Evolutionary conservation across 2,329 filamentous ascomycete species (phyloP), one percentile per base, ranked within the genome.

Genomic region (Sarocladium oryzae): DNA sequence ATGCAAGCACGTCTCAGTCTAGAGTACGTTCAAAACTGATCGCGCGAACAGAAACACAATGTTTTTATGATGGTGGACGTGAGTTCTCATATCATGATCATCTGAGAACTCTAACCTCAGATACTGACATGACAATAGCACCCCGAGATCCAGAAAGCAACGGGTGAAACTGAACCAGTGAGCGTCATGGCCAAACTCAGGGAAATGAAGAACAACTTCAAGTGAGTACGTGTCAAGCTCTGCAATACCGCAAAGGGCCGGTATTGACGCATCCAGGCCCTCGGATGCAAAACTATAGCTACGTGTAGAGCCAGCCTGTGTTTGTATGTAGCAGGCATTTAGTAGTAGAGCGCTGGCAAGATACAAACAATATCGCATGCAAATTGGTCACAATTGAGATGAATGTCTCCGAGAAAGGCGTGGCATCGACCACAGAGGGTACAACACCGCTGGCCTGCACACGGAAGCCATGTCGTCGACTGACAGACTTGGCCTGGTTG

Each of bases 51-150:
- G 88, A 73, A 88, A 71, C 90, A 97, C 68, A 99, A 99, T 62
- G 89, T 96, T 2, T 99, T 99, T 63, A 97, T 99, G 93, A 81
- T 88, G 58, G 78, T 95, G 32, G 76, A 86, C 59, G 87, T 89
- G 71, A 73, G 81, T 6, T 7, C n/a, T n/a, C n/a, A n/a, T n/a
- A n/a, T n/a, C n/a, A n/a, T n/a, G 18, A 16, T 18, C 16, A 24
- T 13, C 15, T 35, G 26, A 15, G 28, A 6, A 2, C 8, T 18
- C 15, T 23, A 45, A 28, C 24, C 20, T 40, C 40, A 41, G 11
- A 18, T 43, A 28, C 21, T 37, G 16, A 49, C 37, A 7, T 26
- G 28, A 13, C 11, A 41, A 23, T 52, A 90, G 80, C 91, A 96
- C 60, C 87, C 89, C 0, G 81, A 80, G 55, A 85, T 99, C 51